phyloP scores from a whole-genome alignment of 208 protist genomes.

The Acanthamoeba lenticulata region DNA sequence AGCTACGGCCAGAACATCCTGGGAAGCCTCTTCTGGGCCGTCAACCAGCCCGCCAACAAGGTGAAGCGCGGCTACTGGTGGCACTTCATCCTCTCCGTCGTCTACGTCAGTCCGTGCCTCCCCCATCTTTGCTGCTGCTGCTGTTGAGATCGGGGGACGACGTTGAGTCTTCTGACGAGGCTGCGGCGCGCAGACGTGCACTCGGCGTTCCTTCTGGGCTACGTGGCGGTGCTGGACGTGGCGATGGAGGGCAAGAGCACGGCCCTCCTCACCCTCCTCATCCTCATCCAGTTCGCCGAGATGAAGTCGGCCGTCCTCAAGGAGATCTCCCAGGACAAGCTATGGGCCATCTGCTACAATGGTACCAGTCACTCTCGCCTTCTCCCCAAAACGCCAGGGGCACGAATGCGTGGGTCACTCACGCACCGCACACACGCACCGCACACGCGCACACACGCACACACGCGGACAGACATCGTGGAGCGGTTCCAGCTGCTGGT shows the following conservation, averaged over 20 bases:
- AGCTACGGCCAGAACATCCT: slow-evolving; percentile 27
- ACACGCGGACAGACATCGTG: background rate
- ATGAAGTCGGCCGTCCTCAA: slow-evolving; percentile 52
- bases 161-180: too few species aligned
- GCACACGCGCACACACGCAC: background rate
- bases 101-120: background rate
- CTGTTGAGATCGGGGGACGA: background rate
- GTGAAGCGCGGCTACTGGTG: slow-evolving; percentile 33
- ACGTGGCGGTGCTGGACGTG: background rate
- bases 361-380: too few species aligned
- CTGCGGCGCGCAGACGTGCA: background rate
- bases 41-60: background rate
- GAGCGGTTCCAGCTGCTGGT: slow-evolving; percentile 40
- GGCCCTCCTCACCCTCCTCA: slow-evolving; percentile 1
- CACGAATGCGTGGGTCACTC: too few species aligned
- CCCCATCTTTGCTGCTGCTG: background rate
- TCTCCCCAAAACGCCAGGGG: too few species aligned
- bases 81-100: slow-evolving; percentile 19
- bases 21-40: slow-evolving; percentile 32
- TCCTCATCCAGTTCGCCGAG: slow-evolving; percentile 31
- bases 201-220: background rate
- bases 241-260: slow-evolving; percentile 41
- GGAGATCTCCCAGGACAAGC: background rate
- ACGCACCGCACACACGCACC: background rate
- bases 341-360: slow-evolving; percentile 34